These are phyloP conservation scores for Physaria fendleri DNA, from an alignment of 345 rosid genomes.

Conservation along the genomic window DNA sequence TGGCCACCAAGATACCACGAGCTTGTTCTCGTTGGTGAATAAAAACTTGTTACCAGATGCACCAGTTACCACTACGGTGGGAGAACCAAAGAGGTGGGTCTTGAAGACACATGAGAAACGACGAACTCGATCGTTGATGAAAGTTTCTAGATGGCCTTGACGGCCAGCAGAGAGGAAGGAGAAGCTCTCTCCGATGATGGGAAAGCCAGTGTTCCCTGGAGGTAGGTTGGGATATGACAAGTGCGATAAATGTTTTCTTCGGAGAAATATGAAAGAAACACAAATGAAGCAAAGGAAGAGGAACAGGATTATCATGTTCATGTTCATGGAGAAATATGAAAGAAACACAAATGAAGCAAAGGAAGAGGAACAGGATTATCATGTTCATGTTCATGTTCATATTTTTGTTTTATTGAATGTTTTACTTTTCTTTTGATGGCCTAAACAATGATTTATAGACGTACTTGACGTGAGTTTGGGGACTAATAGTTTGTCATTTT, in stretches of 20 bases:
- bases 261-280: not conserved
- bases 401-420: no score
- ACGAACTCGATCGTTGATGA: conserved; percentile 30
- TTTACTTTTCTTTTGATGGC: no score
- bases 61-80: conserved; percentile 33
- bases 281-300: conserved; percentile 3
- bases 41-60: conserved; percentile 36
- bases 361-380: conserved; percentile 11
- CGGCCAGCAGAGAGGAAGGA: conserved; percentile 32
- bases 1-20: conserved; percentile 41
- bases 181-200: conserved; percentile 34
- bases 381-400: no score
- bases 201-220: conserved; percentile 33
- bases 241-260: conserved; percentile 14
- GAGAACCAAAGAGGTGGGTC: conserved; percentile 27
- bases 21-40: conserved; percentile 40
- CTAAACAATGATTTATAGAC: no score
- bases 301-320: conserved; percentile 7
- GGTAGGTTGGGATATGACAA: conserved; percentile 29
- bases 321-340: conserved; percentile 6
- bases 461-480: no score
- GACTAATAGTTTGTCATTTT: no score
- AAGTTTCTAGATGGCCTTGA: conserved; percentile 36
- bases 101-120: conserved; percentile 30
- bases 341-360: not conserved